Percentiles rank a stretch among this genome's conserved stretches.
phyloP scores from a whole-genome alignment of 2,329 filamentous ascomycete genomes.

The Colletotrichum paranaense region DNA sequence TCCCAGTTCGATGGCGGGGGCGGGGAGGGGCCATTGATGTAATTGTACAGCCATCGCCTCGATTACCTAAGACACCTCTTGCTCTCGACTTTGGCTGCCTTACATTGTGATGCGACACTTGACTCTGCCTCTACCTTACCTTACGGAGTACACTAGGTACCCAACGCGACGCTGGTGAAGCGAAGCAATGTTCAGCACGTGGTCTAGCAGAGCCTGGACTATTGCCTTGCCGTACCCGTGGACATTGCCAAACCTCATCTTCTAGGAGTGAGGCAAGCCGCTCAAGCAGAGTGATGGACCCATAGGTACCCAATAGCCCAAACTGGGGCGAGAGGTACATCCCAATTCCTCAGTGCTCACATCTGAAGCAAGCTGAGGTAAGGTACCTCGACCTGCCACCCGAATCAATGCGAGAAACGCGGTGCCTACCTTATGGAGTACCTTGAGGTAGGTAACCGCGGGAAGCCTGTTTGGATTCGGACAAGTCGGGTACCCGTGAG shows the following conservation, averaged over 20 bases:
- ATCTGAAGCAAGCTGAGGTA: neutral
- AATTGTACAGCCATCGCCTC: conserved; percentile 39
- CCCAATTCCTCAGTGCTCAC: neutral
- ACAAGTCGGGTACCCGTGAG: neutral
- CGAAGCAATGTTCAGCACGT: neutral
- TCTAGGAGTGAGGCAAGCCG: too few relatives aligned
- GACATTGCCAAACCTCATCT: too few relatives aligned
- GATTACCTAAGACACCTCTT: neutral
- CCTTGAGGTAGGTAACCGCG: neutral
- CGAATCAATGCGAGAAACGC: conserved; percentile 1
- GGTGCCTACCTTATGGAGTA: neutral
- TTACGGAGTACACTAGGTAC: neutral
- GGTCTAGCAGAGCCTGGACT: conserved; percentile 17
- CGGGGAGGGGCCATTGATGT: conserved; percentile 44
- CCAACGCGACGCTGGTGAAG: neutral
- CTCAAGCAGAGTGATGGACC: neutral
- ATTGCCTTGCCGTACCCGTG: neutral
- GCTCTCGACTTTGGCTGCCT: neutral
- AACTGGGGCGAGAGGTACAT: neutral
- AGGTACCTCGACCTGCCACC: conserved; percentile 5
- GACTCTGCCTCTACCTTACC: too few relatives aligned
- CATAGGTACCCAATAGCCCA: conserved; percentile 1
- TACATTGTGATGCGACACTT: neutral
- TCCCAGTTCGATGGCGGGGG: conserved; percentile 36
- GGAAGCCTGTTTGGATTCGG: conserved; percentile 20